These are phyloP conservation scores for Emergomyces pasteurianus DNA, from an alignment of 2,329 filamentous ascomycete species.

Conservation along the genomic window DNA sequence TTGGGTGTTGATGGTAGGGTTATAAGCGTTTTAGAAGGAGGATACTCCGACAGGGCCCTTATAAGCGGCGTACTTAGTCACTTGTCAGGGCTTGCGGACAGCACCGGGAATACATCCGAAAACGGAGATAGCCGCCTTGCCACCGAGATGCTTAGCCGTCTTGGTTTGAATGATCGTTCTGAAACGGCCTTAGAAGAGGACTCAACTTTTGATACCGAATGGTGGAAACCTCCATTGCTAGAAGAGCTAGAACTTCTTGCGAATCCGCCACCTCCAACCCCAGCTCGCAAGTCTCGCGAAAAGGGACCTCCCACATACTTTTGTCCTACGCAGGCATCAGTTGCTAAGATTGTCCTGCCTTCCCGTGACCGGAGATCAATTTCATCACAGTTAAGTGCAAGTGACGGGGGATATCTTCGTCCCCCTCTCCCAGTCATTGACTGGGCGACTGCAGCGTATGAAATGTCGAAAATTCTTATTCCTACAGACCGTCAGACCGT, in stretches of 20 bases:
- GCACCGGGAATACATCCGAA: conserved; percentile 17
- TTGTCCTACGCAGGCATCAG: conserved; percentile 77
- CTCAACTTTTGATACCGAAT: conserved; percentile 50
- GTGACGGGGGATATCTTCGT: conserved; percentile 33
- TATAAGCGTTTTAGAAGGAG: conserved; percentile 88
- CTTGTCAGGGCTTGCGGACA: conserved; percentile 63
- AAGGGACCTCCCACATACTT: conserved; percentile 60
- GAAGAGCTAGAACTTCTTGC: conserved; percentile 56
- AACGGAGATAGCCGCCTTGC: conserved; percentile 36
- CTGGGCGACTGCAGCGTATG: conserved; percentile 74
- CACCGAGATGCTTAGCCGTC: conserved; percentile 44
- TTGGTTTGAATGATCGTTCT: conserved; percentile 14
- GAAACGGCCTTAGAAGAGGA: conserved; percentile 12
- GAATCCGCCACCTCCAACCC: conserved; percentile 38
- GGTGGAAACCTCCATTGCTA: conserved; percentile 58
- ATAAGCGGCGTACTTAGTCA: conserved; percentile 84
- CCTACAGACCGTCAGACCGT: conserved; percentile 61
- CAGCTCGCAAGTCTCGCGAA: conserved; percentile 44
- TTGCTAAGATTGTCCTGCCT: conserved; percentile 62
- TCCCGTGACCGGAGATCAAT: conserved; percentile 41
- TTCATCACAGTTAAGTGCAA: conserved; percentile 34
- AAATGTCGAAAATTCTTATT: conserved; percentile 71
- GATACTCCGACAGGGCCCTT: conserved; percentile 86
- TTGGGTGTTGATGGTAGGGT: conserved; percentile 70
- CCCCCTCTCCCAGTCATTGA: conserved; percentile 70